Percentiles rank a stretch among this genome's conserved stretches.
Evolutionary conservation across 73 alveolate species (phyloP).

Genomic region (Blepharisma stoltei): DNA sequence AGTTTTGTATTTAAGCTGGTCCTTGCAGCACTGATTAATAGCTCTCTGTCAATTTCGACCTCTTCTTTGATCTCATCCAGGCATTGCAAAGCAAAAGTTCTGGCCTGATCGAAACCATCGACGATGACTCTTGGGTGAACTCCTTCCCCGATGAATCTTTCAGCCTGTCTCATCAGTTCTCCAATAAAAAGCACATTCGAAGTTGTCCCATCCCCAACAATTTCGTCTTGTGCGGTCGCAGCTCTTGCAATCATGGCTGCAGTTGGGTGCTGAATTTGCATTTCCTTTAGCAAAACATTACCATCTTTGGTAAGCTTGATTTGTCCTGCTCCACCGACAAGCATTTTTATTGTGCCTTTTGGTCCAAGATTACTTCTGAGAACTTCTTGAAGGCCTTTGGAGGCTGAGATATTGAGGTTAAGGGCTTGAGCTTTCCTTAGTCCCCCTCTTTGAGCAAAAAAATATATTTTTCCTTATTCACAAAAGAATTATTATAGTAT

Average conservation of each 20-base stretch:
- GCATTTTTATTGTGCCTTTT: slow-evolving; percentile 96
- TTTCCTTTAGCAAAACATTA: slow-evolving; percentile 90
- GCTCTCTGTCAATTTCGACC: slow-evolving; percentile 85
- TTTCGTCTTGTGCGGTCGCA: slow-evolving; percentile 98
- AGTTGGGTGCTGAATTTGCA: slow-evolving; percentile 97
- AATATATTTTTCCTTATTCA: too few relatives aligned
- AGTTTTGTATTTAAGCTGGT: slow-evolving; percentile 87
- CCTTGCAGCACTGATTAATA: slow-evolving; percentile 88
- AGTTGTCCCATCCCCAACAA: slow-evolving; percentile 99
- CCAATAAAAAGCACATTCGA: slow-evolving; percentile 95
- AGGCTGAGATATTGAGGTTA: slow-evolving; percentile 82
- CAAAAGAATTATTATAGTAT: too few relatives aligned
- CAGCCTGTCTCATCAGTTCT: slow-evolving; percentile 94
- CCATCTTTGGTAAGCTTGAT: slow-evolving; percentile 98
- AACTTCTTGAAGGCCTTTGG: slow-evolving; percentile 86
- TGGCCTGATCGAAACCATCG: slow-evolving; percentile 63
- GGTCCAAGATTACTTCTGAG: slow-evolving; percentile 96
- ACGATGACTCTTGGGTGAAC: slow-evolving; percentile 94
- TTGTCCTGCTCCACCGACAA: slow-evolving; percentile 99
- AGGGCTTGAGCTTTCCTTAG: slow-evolving; percentile 74
- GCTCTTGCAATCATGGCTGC: slow-evolving; percentile 99
- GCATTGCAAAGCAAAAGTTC: slow-evolving; percentile 37
- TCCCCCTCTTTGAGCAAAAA: too few relatives aligned
- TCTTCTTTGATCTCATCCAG: slow-evolving; percentile 53
- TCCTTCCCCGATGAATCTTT: slow-evolving; percentile 89